Conservation (phyloP, 2,329 filamentous ascomycete genomes). For the Colletotrichum shisoi region DNA sequence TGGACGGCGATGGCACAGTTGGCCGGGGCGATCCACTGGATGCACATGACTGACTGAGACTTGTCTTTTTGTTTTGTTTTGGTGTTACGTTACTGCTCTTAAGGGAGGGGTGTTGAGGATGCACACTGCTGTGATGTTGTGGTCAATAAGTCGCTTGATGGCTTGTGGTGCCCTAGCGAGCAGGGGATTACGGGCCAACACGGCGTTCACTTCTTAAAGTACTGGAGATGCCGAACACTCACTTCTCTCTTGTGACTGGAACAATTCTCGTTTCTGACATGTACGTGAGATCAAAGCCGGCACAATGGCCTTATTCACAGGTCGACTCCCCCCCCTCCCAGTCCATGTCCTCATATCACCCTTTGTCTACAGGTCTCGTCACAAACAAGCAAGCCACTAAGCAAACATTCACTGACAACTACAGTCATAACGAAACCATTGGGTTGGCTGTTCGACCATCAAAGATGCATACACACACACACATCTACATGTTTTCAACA, state of each 20-base stretch:
- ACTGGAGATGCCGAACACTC: not conserved
- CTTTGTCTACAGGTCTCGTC: not conserved
- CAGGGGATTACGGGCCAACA: not conserved
- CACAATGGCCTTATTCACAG: not conserved
- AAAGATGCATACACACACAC: no score
- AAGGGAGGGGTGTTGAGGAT: not conserved
- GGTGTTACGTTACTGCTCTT: not conserved
- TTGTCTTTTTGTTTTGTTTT: no score
- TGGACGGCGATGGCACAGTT: conserved; percentile 4
- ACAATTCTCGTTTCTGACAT: not conserved
- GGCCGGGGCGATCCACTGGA: conserved; percentile 35
- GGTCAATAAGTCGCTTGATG: conserved; percentile 7
- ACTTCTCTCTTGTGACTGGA: not conserved
- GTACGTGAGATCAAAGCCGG: not conserved
- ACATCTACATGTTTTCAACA: no score
- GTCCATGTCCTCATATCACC: not conserved
- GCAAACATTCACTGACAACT: not conserved
- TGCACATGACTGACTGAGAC: conserved; percentile 29
- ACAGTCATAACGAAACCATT: not conserved
- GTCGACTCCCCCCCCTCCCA: no score
- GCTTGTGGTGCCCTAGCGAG: not conserved
- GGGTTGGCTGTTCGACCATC: no score
- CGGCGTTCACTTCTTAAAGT: not conserved
- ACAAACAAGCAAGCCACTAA: not conserved
- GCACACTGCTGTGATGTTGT: not conserved